These are phyloP conservation scores for Sphagnum tenellum DNA, from an alignment of 225 moss, liverwort and hornwort genomes.

Conservation along the genomic window DNA sequence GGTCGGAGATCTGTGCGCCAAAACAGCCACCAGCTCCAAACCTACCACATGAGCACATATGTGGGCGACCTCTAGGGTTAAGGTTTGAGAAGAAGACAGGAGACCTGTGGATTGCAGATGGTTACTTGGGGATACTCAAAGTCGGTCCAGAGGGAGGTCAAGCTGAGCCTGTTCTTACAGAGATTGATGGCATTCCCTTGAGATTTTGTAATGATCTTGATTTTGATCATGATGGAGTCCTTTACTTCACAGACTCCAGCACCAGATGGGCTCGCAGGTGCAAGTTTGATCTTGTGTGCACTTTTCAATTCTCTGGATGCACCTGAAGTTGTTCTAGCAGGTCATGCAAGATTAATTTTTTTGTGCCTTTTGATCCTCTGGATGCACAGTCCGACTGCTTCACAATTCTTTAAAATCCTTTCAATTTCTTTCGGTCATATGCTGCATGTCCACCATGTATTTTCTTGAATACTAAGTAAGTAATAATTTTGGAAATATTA, in stretches of 20 bases:
- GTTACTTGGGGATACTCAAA: conserved; percentile 74
- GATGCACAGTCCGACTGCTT: no score
- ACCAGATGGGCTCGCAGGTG: conserved; percentile 56
- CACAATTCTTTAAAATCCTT: no score
- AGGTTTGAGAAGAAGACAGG: conserved; percentile 55
- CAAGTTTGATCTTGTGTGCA: background rate
- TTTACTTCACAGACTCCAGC: conserved; percentile 88
- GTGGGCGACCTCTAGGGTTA: conserved; percentile 73
- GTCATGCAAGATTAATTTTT: no score
- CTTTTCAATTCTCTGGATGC: no score
- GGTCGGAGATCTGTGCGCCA: conserved; percentile 57
- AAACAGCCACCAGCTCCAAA: conserved; percentile 38
- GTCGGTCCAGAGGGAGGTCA: conserved; percentile 76
- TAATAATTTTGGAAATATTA: no score
- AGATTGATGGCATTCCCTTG: conserved; percentile 41
- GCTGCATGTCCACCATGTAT: no score
- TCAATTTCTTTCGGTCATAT: no score
- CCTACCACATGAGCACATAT: conserved; percentile 50
- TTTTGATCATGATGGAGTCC: conserved; percentile 63
- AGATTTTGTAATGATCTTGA: conserved; percentile 70
- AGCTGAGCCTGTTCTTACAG: conserved; percentile 44
- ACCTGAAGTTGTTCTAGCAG: no score
- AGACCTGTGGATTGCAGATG: conserved; percentile 68
- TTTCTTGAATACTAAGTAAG: no score
- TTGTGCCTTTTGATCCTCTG: no score